Evolutionary conservation across 2,329 filamentous ascomycete species (phyloP).

Genomic region (Nothophaeocryptopus gaeumannii): DNA sequence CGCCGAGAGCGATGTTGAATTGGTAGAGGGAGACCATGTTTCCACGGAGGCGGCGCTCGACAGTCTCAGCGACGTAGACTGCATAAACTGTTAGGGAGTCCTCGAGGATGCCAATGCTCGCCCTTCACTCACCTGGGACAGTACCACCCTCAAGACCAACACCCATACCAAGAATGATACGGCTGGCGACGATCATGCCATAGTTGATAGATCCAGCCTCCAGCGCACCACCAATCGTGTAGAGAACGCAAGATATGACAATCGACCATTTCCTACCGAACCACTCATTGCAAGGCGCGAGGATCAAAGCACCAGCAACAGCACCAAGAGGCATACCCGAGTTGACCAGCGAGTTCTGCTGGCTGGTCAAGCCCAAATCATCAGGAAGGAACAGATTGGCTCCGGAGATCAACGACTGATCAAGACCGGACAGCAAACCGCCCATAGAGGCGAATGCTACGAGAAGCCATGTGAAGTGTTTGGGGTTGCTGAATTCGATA

Average conservation of each 20-base stretch:
- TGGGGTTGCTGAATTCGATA: constrained; percentile 59
- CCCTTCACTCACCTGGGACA: constrained; percentile 47
- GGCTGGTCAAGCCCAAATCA: constrained; percentile 53
- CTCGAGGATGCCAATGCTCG: not conserved
- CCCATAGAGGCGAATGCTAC: constrained; percentile 74
- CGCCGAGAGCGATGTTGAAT: constrained; percentile 71
- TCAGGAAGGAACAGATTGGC: constrained; percentile 65
- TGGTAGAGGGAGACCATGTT: constrained; percentile 74
- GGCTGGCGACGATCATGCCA: constrained; percentile 67
- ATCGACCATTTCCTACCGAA: constrained; percentile 67
- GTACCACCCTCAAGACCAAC: constrained; percentile 73
- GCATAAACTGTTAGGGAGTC: not conserved
- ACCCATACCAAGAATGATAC: constrained; percentile 67
- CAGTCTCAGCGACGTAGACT: constrained; percentile 71
- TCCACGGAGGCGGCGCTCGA: constrained; percentile 64
- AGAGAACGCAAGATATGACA: constrained; percentile 65
- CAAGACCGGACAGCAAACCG: constrained; percentile 67
- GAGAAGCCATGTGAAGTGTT: constrained; percentile 64
- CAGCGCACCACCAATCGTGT: constrained; percentile 67
- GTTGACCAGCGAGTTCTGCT: constrained; percentile 65
- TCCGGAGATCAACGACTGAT: constrained; percentile 70
- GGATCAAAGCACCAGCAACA: constrained; percentile 65
- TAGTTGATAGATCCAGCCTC: constrained; percentile 67
- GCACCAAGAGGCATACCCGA: constrained; percentile 70
- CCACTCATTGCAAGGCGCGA: constrained; percentile 65